These are phyloP conservation scores for Vicia faba DNA, from an alignment of 306 rosid genomes.

Conservation along the genomic window DNA sequence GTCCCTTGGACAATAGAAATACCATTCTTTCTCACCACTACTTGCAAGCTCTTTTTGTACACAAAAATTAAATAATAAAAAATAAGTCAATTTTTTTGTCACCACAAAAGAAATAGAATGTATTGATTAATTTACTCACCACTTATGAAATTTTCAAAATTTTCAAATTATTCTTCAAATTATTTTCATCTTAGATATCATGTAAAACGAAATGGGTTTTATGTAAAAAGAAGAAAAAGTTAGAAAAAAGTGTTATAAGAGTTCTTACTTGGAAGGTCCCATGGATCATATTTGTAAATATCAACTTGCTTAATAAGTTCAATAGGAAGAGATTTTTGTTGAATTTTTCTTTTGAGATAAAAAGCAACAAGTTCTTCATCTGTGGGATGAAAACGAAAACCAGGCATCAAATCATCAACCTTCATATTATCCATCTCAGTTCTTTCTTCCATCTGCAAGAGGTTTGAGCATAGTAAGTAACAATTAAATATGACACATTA, in stretches of 20 bases:
- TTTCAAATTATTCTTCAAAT: neutral
- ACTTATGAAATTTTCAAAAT: neutral
- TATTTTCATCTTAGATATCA: neutral
- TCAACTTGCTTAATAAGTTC: slow-evolving; percentile 81
- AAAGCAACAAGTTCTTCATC: slow-evolving; percentile 83
- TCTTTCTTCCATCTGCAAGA: slow-evolving; percentile 58
- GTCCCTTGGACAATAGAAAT: slow-evolving; percentile 83
- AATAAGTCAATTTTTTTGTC: neutral
- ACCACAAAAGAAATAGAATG: neutral
- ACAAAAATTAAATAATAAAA: neutral
- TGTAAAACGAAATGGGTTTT: neutral
- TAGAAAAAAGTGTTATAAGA: neutral
- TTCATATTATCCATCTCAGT: slow-evolving; percentile 50
- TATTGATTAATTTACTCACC: too few species aligned
- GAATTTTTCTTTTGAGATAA: slow-evolving; percentile 70
- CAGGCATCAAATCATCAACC: slow-evolving; percentile 71
- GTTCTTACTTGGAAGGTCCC: slow-evolving; percentile 92
- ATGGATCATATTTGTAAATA: slow-evolving; percentile 77
- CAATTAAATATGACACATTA: slow-evolving; percentile 1
- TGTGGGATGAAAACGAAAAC: slow-evolving; percentile 83
- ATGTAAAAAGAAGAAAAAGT: neutral
- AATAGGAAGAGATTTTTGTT: slow-evolving; percentile 61
- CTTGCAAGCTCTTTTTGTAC: slow-evolving; percentile 58
- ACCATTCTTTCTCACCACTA: slow-evolving; percentile 80
- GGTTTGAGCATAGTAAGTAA: slow-evolving; percentile 18